Evolutionary conservation across 1,284 basidiomycete species (phyloP).

Genomic region (Rhodotorula glutinis): DNA sequence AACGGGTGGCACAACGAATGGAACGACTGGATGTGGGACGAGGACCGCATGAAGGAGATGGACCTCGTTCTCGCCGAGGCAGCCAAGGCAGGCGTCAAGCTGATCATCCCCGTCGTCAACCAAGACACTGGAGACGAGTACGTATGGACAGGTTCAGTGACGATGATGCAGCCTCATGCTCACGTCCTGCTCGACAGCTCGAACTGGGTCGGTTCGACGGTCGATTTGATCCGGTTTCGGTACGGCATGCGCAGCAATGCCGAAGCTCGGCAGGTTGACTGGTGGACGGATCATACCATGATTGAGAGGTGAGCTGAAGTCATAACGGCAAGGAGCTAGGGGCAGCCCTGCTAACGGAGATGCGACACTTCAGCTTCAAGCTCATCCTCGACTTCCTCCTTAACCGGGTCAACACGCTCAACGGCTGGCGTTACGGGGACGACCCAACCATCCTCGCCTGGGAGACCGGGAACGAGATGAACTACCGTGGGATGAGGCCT

Average conservation of each 20-base stretch:
- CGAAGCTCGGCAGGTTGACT: slow-evolving; percentile 33
- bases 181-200: slow-evolving; percentile 11
- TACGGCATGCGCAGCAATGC: slow-evolving; percentile 30
- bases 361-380: slow-evolving; percentile 26
- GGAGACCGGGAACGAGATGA: slow-evolving; percentile 46
- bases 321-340: too few species aligned
- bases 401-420: slow-evolving; percentile 46
- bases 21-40: slow-evolving; percentile 45
- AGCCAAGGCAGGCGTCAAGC: slow-evolving; percentile 35
- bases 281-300: slow-evolving; percentile 40
- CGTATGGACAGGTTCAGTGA: not conserved
- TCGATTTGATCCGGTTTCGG: slow-evolving; percentile 25
- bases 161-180: not conserved
- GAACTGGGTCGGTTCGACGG: slow-evolving; percentile 39
- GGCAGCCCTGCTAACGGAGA: too few species aligned
- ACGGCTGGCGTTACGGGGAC: slow-evolving; percentile 43
- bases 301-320: slow-evolving; percentile 38
- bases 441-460: slow-evolving; percentile 46
- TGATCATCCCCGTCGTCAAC: slow-evolving; percentile 43
- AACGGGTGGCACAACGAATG: slow-evolving; percentile 40
- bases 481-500: slow-evolving; percentile 40
- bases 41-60: slow-evolving; percentile 38
- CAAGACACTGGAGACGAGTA: slow-evolving; percentile 40
- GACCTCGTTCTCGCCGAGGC: slow-evolving; percentile 40
- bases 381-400: slow-evolving; percentile 43